A percentile compares a stretch with the other conserved stretches of the same genome.
These are phyloP conservation scores for Dryas integrifolia DNA, from an alignment of 331 rosid species.

Conservation along the genomic window DNA sequence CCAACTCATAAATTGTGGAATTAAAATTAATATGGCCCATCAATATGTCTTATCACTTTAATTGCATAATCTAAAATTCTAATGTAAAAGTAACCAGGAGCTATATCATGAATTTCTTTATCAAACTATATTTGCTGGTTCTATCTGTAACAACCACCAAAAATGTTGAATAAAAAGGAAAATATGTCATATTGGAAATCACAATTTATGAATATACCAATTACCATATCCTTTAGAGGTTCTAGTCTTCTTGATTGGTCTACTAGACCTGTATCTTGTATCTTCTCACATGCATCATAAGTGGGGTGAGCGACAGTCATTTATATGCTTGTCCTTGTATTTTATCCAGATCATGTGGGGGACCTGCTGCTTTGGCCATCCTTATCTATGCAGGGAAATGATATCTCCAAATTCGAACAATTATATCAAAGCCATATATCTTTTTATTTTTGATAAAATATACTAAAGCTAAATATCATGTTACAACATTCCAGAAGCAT, in stretches of 20 bases:
- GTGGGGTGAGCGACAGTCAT: constrained; percentile 17
- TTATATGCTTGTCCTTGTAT: constrained; percentile 14
- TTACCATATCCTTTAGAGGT: not conserved
- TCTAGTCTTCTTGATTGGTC: not conserved
- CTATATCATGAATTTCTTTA: too few relatives aligned
- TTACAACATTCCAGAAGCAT: not conserved
- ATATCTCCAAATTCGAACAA: constrained; percentile 7
- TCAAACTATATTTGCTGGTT: too few relatives aligned
- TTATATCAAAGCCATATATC: not conserved
- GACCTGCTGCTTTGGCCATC: constrained; percentile 18
- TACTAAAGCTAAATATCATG: constrained; percentile 1
- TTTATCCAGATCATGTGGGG: constrained; percentile 24
- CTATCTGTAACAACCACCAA: too few relatives aligned
- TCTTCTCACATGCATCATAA: constrained; percentile 16
- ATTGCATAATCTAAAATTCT: not conserved
- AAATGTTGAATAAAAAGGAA: not conserved
- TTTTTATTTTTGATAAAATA: not conserved
- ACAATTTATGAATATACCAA: not conserved
- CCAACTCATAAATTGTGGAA: not conserved
- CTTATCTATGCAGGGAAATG: constrained; percentile 18
- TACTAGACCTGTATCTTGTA: constrained; percentile 8
- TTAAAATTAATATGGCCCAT: not conserved
- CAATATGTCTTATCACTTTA: not conserved
- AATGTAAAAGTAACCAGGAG: not conserved
- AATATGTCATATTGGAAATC: not conserved